A percentile compares a stretch with the other conserved stretches of the same genome.
Evolutionary conservation across 2,329 filamentous ascomycete genomes (phyloP).

Genomic region (Neurospora sp.): DNA sequence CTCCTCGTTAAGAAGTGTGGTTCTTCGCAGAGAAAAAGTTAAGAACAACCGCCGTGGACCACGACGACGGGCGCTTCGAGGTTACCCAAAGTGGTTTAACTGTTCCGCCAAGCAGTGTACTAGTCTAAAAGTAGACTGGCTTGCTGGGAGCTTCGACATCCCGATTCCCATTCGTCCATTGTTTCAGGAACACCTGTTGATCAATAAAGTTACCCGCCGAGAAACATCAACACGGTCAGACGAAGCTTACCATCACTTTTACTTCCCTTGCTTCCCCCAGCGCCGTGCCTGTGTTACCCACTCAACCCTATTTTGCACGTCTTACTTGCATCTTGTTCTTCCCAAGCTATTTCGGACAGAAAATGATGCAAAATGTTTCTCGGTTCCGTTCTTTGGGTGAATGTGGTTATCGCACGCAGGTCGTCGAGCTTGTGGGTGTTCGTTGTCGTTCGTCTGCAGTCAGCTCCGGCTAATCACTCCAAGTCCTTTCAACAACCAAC

Average conservation of each 20-base stretch:
- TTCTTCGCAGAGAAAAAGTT: not conserved
- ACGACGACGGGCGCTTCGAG: not conserved
- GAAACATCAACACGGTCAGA: not conserved
- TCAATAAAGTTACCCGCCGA: not conserved
- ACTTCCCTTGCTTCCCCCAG: not conserved
- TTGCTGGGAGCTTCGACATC: not conserved
- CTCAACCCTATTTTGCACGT: not conserved
- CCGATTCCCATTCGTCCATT: not conserved
- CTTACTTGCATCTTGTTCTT: not conserved
- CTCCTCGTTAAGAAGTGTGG: not conserved
- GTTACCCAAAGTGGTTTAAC: not conserved
- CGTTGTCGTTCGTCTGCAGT: not conserved
- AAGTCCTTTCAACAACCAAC: not conserved
- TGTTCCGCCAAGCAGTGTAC: not conserved
- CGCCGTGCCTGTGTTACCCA: not conserved
- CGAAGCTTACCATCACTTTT: not conserved
- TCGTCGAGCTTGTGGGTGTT: not conserved
- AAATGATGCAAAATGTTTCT: not conserved
- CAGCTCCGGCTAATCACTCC: not conserved
- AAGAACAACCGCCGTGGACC: not conserved
- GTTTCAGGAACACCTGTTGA: not conserved
- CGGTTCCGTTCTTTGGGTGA: not conserved
- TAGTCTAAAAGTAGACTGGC: not conserved
- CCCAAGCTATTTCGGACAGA: not conserved
- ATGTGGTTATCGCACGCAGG: not conserved